These are phyloP conservation scores for Straminergon stramineum DNA, from an alignment of 225 moss, liverwort and hornwort genomes.

Conservation along the genomic window DNA sequence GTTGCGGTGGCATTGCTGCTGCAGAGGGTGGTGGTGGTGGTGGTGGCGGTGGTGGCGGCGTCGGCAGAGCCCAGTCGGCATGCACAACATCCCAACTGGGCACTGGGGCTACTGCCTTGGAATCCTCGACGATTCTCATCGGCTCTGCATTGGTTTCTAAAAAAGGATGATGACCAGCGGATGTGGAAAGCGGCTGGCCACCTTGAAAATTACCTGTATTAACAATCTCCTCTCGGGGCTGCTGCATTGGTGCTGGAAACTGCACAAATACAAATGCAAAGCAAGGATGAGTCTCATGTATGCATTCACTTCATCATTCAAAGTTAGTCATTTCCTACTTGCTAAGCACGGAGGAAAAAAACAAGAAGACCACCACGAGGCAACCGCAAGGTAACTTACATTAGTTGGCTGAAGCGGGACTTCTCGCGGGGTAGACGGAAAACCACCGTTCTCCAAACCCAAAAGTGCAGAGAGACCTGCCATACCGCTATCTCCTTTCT, in stretches of 20 bases:
- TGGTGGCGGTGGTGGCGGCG: slow-evolving; percentile 18
- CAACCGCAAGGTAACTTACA: slow-evolving; percentile 31
- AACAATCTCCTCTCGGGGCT: slow-evolving; percentile 38
- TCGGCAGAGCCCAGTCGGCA: slow-evolving; percentile 27
- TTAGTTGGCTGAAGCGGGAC: slow-evolving; percentile 37
- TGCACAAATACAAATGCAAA: slow-evolving; percentile 44
- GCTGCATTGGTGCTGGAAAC: slow-evolving; percentile 41
- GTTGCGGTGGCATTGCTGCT: slow-evolving; percentile 14
- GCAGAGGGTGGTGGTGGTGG: slow-evolving; percentile 5
- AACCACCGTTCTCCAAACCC: slow-evolving; percentile 32
- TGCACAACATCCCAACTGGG: slow-evolving; percentile 39
- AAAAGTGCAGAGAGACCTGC: slow-evolving; percentile 31
- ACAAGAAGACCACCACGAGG: slow-evolving; percentile 6
- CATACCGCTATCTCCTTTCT: slow-evolving; percentile 37
- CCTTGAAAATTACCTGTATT: slow-evolving; percentile 31
- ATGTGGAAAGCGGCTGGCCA: slow-evolving; percentile 26
- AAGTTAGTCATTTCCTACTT: not conserved
- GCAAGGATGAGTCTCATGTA: not conserved
- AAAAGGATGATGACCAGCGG: slow-evolving; percentile 8
- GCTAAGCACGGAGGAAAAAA: not conserved
- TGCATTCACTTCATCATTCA: not conserved
- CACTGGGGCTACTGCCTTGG: not conserved
- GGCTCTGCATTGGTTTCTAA: slow-evolving; percentile 45
- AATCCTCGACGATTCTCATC: slow-evolving; percentile 33
- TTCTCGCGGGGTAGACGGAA: slow-evolving; percentile 28